Conservation (phyloP, 2,329 filamentous ascomycete genomes). For the Cercospora janseana region DNA sequence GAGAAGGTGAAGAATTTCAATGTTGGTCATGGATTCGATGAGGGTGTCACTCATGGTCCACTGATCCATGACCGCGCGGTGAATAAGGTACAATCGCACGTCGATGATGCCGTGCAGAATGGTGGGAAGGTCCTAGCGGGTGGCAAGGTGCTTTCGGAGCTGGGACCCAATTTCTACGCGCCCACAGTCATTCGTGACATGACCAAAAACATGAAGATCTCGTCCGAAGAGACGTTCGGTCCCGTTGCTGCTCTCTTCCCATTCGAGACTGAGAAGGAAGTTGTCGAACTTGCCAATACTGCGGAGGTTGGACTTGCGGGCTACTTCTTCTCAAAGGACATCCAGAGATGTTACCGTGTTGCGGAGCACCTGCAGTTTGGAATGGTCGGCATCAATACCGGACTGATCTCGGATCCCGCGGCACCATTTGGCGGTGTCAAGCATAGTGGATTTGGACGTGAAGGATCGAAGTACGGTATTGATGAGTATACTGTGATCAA, state of each 20-base stretch:
- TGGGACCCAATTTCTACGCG: slow-evolving; percentile 39
- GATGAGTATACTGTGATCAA: slow-evolving; percentile 75
- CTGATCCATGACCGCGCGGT: slow-evolving; percentile 80
- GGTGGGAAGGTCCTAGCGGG: slow-evolving; percentile 20
- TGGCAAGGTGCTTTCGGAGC: slow-evolving; percentile 31
- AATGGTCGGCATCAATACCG: slow-evolving; percentile 38
- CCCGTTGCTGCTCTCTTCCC: slow-evolving; percentile 28
- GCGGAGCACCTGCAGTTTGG: slow-evolving; percentile 43
- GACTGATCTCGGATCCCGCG: slow-evolving; percentile 30
- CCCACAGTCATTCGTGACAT: slow-evolving; percentile 30
- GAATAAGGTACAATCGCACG: slow-evolving; percentile 72
- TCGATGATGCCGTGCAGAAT: slow-evolving; percentile 71
- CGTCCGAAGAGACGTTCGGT: slow-evolving; percentile 32
- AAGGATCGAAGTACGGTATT: slow-evolving; percentile 74
- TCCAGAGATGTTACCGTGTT: slow-evolving; percentile 40
- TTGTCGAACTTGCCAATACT: slow-evolving; percentile 16
- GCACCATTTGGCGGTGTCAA: slow-evolving; percentile 74
- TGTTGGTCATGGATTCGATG: slow-evolving; percentile 69
- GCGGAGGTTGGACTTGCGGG: slow-evolving; percentile 33
- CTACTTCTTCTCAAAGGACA: slow-evolving; percentile 40
- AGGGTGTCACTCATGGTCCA: slow-evolving; percentile 72
- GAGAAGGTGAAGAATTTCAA: slow-evolving; percentile 64
- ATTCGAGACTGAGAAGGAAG: slow-evolving; percentile 33
- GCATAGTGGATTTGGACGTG: slow-evolving; percentile 75
- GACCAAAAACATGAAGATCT: slow-evolving; percentile 26